Conservation (phyloP, 2,329 filamentous ascomycete genomes). For the Cladophialophora chaetospira region DNA sequence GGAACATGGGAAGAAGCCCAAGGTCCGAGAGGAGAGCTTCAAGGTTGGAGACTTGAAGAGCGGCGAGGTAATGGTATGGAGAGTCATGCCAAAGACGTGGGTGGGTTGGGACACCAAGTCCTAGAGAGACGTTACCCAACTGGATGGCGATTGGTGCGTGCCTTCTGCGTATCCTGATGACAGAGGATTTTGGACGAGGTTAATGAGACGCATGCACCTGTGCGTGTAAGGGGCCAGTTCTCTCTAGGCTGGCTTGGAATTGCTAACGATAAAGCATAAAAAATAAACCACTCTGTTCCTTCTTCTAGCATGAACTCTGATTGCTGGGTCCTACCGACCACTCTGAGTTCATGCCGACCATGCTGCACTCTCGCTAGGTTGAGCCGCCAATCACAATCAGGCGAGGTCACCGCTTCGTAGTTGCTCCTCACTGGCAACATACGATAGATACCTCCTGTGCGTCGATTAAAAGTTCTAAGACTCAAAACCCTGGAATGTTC, state of each 20-base stretch:
- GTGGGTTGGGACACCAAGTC: slow-evolving; percentile 72
- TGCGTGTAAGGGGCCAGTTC: background rate
- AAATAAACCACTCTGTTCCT: background rate
- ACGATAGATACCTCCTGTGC: too few relatives aligned
- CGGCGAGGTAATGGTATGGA: slow-evolving; percentile 96
- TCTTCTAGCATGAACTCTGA: too few relatives aligned
- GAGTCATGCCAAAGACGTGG: slow-evolving; percentile 89
- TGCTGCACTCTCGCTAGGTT: too few relatives aligned
- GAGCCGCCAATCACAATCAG: too few relatives aligned
- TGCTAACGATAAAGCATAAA: background rate
- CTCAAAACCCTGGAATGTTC: too few relatives aligned
- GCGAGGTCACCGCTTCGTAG: too few relatives aligned
- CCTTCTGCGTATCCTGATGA: background rate
- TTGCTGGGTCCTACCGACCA: too few relatives aligned
- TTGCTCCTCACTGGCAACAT: too few relatives aligned
- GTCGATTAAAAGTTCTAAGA: too few relatives aligned
- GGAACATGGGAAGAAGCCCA: slow-evolving; percentile 90
- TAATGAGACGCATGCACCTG: background rate
- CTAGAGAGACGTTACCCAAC: background rate
- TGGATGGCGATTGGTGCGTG: slow-evolving; percentile 2
- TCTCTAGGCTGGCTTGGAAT: background rate
- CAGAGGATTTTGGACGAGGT: background rate
- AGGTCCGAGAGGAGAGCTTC: slow-evolving; percentile 92
- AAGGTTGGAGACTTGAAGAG: slow-evolving; percentile 87
- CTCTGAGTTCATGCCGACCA: too few relatives aligned